phyloP scores from a whole-genome alignment of 768 basidiomycete species.

The Amanita rimosa region DNA sequence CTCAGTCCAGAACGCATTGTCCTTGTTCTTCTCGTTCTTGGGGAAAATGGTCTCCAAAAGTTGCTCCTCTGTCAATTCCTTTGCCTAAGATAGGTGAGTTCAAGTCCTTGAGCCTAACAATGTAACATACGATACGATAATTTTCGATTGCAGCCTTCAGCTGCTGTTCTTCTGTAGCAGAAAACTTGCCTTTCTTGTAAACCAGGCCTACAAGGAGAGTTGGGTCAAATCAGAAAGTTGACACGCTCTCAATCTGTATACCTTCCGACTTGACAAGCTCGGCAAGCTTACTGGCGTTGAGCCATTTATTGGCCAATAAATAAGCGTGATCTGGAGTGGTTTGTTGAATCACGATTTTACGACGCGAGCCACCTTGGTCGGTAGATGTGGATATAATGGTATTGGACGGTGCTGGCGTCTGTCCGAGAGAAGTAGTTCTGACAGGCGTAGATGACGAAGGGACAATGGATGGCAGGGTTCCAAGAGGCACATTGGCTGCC shows the following conservation, averaged over 20 bases:
- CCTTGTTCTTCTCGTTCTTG: constrained; percentile 45
- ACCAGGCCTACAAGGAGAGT: constrained; percentile 46
- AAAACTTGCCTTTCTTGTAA: constrained; percentile 85
- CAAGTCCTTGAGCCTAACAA: not conserved
- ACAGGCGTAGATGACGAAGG: constrained; percentile 12
- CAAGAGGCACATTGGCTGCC: constrained; percentile 24
- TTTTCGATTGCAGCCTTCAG: constrained; percentile 51
- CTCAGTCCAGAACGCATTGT: constrained; percentile 69
- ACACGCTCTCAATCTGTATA: constrained; percentile 13
- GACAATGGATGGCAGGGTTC: constrained; percentile 10
- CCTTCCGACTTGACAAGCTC: constrained; percentile 64
- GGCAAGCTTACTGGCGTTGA: constrained; percentile 54
- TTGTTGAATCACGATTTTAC: constrained; percentile 23
- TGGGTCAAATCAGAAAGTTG: not conserved
- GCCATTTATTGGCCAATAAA: constrained; percentile 71
- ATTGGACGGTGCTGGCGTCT: constrained; percentile 31
- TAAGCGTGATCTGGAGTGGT: constrained; percentile 48
- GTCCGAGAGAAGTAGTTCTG: constrained; percentile 22
- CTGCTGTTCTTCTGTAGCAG: constrained; percentile 63
- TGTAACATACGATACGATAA: constrained; percentile 41
- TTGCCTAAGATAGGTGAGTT: constrained; percentile 24
- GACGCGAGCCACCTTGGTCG: constrained; percentile 7
- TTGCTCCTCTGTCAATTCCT: constrained; percentile 41
- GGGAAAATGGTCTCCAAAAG: constrained; percentile 58
- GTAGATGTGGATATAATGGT: constrained; percentile 32